phyloP scores from a whole-genome alignment of 1,284 basidiomycete genomes.

The Cryptococcus amylolentus region DNA sequence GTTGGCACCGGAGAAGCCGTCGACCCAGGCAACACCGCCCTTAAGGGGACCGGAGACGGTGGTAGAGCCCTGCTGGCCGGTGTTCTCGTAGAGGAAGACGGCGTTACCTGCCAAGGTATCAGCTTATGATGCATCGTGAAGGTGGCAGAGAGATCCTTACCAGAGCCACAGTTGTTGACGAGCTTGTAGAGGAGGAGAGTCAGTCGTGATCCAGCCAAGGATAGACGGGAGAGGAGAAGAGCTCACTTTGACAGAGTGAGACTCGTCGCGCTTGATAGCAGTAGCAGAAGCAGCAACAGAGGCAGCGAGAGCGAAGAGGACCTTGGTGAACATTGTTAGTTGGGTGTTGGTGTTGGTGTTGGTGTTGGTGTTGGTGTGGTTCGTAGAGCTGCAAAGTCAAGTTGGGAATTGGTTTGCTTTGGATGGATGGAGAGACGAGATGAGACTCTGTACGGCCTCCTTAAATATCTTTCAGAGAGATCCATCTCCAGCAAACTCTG shows the following conservation, averaged over 20 bases:
- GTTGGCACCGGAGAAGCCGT: slow-evolving; percentile 9
- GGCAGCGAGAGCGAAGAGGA: too few relatives aligned
- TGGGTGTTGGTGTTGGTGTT: not conserved
- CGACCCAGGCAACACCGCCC: slow-evolving; percentile 23
- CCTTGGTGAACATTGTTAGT: too few relatives aligned
- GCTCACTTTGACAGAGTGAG: not conserved
- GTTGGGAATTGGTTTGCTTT: too few relatives aligned
- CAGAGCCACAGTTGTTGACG: slow-evolving; percentile 20
- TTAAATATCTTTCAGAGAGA: too few relatives aligned
- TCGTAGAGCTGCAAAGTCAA: too few relatives aligned
- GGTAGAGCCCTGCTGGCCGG: slow-evolving; percentile 3
- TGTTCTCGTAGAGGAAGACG: slow-evolving; percentile 13
- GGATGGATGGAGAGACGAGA: too few relatives aligned
- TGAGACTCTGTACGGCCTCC: too few relatives aligned
- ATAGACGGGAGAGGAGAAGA: not conserved
- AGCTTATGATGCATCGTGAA: not conserved
- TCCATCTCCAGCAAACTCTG: too few relatives aligned
- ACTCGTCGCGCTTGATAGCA: not conserved
- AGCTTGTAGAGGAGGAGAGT: slow-evolving; percentile 4
- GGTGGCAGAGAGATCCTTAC: too few relatives aligned
- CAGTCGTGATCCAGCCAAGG: not conserved
- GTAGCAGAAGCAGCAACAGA: too few relatives aligned
- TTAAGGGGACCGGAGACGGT: slow-evolving; percentile 16
- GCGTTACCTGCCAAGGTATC: slow-evolving; percentile 5
- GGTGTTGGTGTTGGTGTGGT: too few relatives aligned